phyloP scores from a whole-genome alignment of 495 filamentous ascomycete species.

The Choiromyces venosus region DNA sequence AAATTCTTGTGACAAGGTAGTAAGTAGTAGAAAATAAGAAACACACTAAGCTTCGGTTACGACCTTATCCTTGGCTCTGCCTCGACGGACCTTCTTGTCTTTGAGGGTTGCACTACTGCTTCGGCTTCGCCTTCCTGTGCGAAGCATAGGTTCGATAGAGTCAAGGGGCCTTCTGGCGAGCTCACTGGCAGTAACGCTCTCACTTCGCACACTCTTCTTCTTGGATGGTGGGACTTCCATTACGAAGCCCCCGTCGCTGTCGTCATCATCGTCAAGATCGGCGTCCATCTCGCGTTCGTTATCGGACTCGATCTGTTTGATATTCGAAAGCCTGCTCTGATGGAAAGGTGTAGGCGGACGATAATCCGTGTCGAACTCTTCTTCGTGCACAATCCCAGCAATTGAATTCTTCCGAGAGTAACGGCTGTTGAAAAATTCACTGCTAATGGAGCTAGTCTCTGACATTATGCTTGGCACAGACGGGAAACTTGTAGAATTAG shows the following conservation, averaged over 20 bases:
- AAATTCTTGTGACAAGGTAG: not conserved
- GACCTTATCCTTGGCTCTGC: constrained; percentile 29
- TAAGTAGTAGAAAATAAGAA: not conserved
- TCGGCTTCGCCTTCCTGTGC: constrained; percentile 30
- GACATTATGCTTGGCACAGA: constrained; percentile 37
- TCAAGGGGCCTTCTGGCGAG: constrained; percentile 24
- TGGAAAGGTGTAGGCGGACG: constrained; percentile 31
- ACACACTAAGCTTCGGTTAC: constrained; percentile 12
- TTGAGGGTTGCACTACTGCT: constrained; percentile 30
- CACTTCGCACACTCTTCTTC: constrained; percentile 17
- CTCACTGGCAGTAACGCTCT: constrained; percentile 26
- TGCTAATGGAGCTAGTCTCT: constrained; percentile 38
- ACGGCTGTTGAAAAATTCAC: constrained; percentile 34
- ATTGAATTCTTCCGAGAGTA: constrained; percentile 39
- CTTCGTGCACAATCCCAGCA: constrained; percentile 30
- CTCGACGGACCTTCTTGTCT: constrained; percentile 24
- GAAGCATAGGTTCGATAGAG: constrained; percentile 12
- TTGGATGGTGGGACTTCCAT: constrained; percentile 18
- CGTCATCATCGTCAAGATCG: constrained; percentile 28
- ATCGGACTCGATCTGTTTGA: constrained; percentile 25
- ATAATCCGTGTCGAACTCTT: constrained; percentile 25
- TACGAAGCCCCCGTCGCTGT: constrained; percentile 38
- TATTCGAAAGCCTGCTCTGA: constrained; percentile 8
- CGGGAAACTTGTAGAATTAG: constrained; percentile 40
- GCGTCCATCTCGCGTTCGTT: constrained; percentile 32